Evolutionary conservation across 768 basidiomycete genomes (phyloP).

Genomic region (Serendipita indica): DNA sequence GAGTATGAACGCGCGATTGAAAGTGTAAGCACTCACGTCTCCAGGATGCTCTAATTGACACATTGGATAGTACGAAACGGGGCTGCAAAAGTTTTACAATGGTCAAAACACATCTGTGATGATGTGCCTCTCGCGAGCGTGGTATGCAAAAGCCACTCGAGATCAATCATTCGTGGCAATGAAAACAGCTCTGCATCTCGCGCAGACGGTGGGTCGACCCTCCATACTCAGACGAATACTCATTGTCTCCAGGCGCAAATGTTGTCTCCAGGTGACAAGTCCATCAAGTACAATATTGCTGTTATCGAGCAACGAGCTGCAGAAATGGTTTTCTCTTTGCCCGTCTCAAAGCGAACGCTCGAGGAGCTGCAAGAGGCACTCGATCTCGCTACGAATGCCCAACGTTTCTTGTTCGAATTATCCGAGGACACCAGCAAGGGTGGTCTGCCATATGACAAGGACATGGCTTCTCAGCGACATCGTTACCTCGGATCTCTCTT

Average conservation of each 20-base stretch:
- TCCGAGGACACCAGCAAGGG: neutral
- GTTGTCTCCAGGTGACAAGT: slow-evolving; percentile 76
- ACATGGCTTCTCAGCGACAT: slow-evolving; percentile 77
- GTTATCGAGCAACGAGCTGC: slow-evolving; percentile 97
- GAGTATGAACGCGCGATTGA: slow-evolving; percentile 95
- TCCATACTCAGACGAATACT: neutral
- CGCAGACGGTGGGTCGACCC: slow-evolving; percentile 44
- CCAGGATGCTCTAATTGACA: neutral
- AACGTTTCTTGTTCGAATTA: slow-evolving; percentile 20
- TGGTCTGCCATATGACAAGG: slow-evolving; percentile 65
- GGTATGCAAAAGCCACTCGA: slow-evolving; percentile 87
- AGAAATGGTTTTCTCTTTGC: slow-evolving; percentile 67
- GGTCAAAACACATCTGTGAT: slow-evolving; percentile 62
- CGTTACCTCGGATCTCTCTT: slow-evolving; percentile 84
- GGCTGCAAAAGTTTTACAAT: slow-evolving; percentile 60
- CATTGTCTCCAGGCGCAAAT: slow-evolving; percentile 50
- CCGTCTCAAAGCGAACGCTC: slow-evolving; percentile 60
- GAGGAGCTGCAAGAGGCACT: slow-evolving; percentile 67
- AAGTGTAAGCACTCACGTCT: slow-evolving; percentile 39
- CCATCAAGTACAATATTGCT: slow-evolving; percentile 86
- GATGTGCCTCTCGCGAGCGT: slow-evolving; percentile 77
- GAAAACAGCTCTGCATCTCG: slow-evolving; percentile 70
- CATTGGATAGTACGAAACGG: slow-evolving; percentile 68
- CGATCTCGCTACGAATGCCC: slow-evolving; percentile 69
- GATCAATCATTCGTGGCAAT: slow-evolving; percentile 73